Base-by-base conservation (phyloP, 1,139 yeast genomes). In the Blastobotrys persicus region DNA sequence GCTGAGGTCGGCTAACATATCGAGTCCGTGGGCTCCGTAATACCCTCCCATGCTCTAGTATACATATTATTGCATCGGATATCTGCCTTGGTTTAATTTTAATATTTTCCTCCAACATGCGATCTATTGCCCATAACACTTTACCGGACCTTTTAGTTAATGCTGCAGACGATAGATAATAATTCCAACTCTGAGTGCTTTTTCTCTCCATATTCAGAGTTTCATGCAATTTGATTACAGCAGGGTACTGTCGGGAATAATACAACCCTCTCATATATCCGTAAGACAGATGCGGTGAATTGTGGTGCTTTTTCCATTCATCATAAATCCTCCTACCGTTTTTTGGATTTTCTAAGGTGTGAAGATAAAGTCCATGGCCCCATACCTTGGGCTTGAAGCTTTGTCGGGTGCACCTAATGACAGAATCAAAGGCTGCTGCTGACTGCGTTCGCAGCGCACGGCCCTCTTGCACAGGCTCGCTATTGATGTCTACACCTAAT, bases 221-320 rank as follows among this genome's bases (percentile, higher is more conserved):
- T 19, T 19, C 28, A 19, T 17, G 17, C 3, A 17, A 11, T 23
- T 17, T 16, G 14, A 37, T 19, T 6, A 23, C 9, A 12, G 41
- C 28, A 4, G n/a, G 17, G n/a, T 19, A 37, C n/a, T 37, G 17
- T 7, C 41, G 26, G 5, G 41, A 26, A 19, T 37, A 18, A 19
- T 9, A 37, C 28, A 37, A 13, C n/a, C 41, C 41, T 14, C 19
- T 37, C 11, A 37, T 37, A 12, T 37, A 37, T 5, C 41, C 41
- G n/a, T 18, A 37, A 4, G 5, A 2, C 12, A 37, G 17, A 6
- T 37, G 41, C 7, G 41, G 28, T 11, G 28, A 23, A 9, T 23
- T 9, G 9, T 23, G 9, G 9, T 23, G 28, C 28, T 23, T 9
- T 23, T 23, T 23, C 28, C 28, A 23, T 23, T 23, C 28, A 23